A percentile compares a stretch with the other conserved stretches of the same genome.
Evolutionary conservation across 305 asterid genomes (phyloP).

Genomic region (Fraxinus nigra): DNA sequence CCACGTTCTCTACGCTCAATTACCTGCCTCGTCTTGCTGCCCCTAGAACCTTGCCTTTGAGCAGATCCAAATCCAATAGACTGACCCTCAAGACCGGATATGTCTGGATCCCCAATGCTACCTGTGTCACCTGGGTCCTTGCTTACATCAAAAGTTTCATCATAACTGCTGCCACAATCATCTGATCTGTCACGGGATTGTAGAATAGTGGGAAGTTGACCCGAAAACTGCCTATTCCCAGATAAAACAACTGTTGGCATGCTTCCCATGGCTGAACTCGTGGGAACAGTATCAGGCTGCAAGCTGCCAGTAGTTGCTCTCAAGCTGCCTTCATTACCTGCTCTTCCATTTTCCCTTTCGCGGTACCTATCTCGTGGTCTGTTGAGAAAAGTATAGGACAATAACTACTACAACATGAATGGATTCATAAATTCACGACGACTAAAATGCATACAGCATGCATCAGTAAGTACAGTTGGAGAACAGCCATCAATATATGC

Average conservation of each 20-base stretch:
- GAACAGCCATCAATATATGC: neutral
- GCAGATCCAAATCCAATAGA: slow-evolving; percentile 43
- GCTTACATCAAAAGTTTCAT: slow-evolving; percentile 78
- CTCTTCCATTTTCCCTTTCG: slow-evolving; percentile 75
- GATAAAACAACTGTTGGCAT: slow-evolving; percentile 52
- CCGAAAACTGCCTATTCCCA: slow-evolving; percentile 66
- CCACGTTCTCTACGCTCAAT: slow-evolving; percentile 89
- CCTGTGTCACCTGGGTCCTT: slow-evolving; percentile 86
- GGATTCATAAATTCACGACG: neutral
- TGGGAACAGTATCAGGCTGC: slow-evolving; percentile 41
- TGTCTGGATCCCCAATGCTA: slow-evolving; percentile 82
- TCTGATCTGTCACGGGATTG: slow-evolving; percentile 85
- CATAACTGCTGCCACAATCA: slow-evolving; percentile 73
- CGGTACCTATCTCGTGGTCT: slow-evolving; percentile 83
- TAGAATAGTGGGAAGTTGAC: slow-evolving; percentile 69
- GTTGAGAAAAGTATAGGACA: slow-evolving; percentile 3
- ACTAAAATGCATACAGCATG: neutral
- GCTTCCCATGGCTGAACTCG: slow-evolving; percentile 32
- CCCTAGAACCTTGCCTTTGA: slow-evolving; percentile 69
- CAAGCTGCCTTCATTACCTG: slow-evolving; percentile 56
- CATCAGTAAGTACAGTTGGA: neutral
- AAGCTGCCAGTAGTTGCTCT: slow-evolving; percentile 46
- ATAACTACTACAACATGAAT: slow-evolving; percentile 3
- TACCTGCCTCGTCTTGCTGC: slow-evolving; percentile 74
- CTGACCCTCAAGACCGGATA: slow-evolving; percentile 69